Percentiles rank a stretch among this genome's conserved stretches.
Evolutionary conservation across 73 alveolate genomes (phyloP).

Genomic region (Paramecium bursaria): DNA sequence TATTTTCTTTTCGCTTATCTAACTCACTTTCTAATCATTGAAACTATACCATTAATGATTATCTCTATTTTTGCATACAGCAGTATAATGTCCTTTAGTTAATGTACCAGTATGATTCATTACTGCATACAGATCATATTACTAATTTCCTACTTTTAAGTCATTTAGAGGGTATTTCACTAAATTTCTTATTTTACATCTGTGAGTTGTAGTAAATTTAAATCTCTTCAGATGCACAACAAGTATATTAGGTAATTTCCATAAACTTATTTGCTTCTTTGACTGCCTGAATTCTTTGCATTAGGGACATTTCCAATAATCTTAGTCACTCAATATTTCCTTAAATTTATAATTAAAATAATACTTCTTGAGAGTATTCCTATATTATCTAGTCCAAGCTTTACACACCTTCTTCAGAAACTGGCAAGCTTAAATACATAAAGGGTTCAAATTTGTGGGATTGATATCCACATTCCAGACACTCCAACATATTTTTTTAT

Average conservation of each 20-base stretch:
- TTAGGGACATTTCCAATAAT: conserved; percentile 88
- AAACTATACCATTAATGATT: conserved; percentile 76
- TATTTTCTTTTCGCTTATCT: conserved; percentile 65
- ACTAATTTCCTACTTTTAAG: conserved; percentile 80
- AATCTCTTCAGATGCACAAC: conserved; percentile 93
- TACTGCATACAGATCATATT: conserved; percentile 92
- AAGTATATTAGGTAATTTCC: conserved; percentile 90
- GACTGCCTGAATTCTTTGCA: conserved; percentile 84
- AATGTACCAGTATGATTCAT: conserved; percentile 89
- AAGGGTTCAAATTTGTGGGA: conserved; percentile 78
- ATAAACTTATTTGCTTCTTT: conserved; percentile 84
- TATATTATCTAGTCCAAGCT: conserved; percentile 75
- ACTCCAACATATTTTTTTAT: not conserved
- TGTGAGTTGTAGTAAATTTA: conserved; percentile 68
- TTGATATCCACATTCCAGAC: not conserved
- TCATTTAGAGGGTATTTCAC: conserved; percentile 88
- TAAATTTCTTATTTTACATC: conserved; percentile 80
- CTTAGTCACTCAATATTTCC: conserved; percentile 85
- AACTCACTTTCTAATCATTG: conserved; percentile 71
- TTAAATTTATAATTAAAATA: conserved; percentile 15
- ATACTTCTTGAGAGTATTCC: conserved; percentile 77
- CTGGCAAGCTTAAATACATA: conserved; percentile 90
- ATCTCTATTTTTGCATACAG: conserved; percentile 79
- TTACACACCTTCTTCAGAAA: conserved; percentile 71
- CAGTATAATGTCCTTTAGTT: conserved; percentile 93